Base-by-base conservation (phyloP, 441 rosid genomes). In the Melastoma candidum region DNA sequence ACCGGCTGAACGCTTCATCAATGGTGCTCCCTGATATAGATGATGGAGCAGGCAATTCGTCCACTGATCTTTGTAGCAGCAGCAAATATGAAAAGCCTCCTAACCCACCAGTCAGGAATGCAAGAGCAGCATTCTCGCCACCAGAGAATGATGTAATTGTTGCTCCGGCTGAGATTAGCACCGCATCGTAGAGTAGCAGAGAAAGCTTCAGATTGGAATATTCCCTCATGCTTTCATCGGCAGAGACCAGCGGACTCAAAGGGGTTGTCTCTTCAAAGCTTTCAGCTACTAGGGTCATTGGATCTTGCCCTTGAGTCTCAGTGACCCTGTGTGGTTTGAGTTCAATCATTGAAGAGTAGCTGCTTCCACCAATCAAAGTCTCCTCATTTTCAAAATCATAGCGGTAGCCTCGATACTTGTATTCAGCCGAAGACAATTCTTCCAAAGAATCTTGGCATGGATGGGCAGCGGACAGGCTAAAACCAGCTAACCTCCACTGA, bases 171-270 rank as follows among this genome's bases (percentile, higher is more conserved):
- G 71, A 32, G 47, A 87, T 73, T 51, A 90, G 78, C 60, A 59
- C 25, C 12, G 71, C 82, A 60, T 90, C 93, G 22, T 90, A 90
- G 12, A 80, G 74, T 41, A 90, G 63, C 69, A 87, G 61, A 39
- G 97, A 90, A 56, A 77, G 54, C 63, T 90, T 90, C 75, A 90
- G 68, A 73, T 80, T 81, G 45, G 80, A 71, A 26, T 90, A 90
- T 53, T 83, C 88, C 72, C 72, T 83, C 96, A 90, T 78, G 81
- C 87, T 87, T 74, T 84, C 74, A 63, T 87, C 82, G 2, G 69
- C 81, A 11, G 87, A 76, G 7, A 71, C 53, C 2, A 3, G 59
- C 60, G 59, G 53, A 14, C 24, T 17, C 39, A 13, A 49, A 47
- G 75, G 62, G 45, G 74, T 63, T 2, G 77, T 54, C 53, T 70